Conservation (phyloP, 2,329 filamentous ascomycete genomes). For the Colletotrichum sp. region DNA sequence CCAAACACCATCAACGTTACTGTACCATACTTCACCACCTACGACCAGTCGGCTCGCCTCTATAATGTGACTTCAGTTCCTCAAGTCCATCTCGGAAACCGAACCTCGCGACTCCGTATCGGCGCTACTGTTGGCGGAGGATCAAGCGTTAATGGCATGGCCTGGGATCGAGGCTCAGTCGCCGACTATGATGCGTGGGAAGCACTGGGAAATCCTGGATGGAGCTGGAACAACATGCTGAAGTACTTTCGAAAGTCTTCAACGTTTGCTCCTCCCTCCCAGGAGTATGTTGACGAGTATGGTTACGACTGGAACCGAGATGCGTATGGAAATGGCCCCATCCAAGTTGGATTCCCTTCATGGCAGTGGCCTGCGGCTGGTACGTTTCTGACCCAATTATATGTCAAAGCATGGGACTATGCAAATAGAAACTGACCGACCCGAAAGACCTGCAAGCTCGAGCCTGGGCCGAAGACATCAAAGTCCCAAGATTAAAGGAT, state of each 20-base stretch:
- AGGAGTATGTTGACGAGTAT: slow-evolving; percentile 10
- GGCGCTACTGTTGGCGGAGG: slow-evolving; percentile 33
- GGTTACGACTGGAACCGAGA: not conserved
- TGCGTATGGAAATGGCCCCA: slow-evolving; percentile 22
- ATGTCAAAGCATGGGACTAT: not conserved
- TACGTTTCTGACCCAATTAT: not conserved
- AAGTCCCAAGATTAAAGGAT: slow-evolving; percentile 16
- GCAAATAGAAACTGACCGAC: not conserved
- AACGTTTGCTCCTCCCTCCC: slow-evolving; percentile 21
- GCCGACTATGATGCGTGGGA: slow-evolving; percentile 40
- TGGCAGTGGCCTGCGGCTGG: slow-evolving; percentile 29
- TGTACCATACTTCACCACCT: slow-evolving; percentile 25
- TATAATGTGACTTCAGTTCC: slow-evolving; percentile 27
- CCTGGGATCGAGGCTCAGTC: slow-evolving; percentile 29
- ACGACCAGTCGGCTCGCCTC: slow-evolving; percentile 5
- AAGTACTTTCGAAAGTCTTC: slow-evolving; percentile 34
- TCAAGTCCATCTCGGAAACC: slow-evolving; percentile 26
- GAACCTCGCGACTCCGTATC: slow-evolving; percentile 24
- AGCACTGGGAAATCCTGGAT: slow-evolving; percentile 38
- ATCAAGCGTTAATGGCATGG: slow-evolving; percentile 35
- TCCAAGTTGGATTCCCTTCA: slow-evolving; percentile 26
- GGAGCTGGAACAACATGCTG: slow-evolving; percentile 38
- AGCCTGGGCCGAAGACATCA: slow-evolving; percentile 23
- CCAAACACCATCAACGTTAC: slow-evolving; percentile 26
- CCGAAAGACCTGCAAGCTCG: slow-evolving; percentile 9